phyloP scores from a whole-genome alignment of 441 rosid species.

The Monsonia emarginata region DNA sequence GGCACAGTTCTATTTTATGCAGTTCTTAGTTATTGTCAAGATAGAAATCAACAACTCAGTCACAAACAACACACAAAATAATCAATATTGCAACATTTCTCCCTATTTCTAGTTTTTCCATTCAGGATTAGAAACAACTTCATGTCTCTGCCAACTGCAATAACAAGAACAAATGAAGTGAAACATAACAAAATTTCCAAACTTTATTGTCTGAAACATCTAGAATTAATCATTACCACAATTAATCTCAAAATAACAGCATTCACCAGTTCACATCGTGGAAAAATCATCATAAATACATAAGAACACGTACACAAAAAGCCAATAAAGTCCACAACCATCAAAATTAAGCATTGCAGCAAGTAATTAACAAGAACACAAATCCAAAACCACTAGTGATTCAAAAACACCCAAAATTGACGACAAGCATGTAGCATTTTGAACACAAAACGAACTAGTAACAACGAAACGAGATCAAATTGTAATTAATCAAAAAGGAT shows the following conservation, averaged over 20 bases:
- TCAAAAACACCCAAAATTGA: not conserved
- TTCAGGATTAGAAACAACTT: not conserved
- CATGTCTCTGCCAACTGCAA: not conserved
- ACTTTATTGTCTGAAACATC: not conserved
- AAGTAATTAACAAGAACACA: not conserved
- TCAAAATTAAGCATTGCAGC: not conserved
- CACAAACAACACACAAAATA: not conserved
- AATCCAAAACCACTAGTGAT: not conserved
- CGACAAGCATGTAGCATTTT: not conserved
- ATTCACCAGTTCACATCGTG: not conserved
- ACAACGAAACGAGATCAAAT: not conserved
- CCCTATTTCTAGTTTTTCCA: not conserved
- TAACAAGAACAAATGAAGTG: not conserved
- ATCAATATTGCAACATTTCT: not conserved
- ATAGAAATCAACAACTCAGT: not conserved
- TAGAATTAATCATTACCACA: not conserved
- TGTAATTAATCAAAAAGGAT: constrained; percentile 39
- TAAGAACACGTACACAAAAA: not conserved
- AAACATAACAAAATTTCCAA: not conserved
- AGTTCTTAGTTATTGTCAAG: not conserved
- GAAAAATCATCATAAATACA: not conserved
- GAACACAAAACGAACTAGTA: not conserved
- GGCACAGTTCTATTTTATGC: no score
- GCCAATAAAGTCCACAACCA: not conserved
- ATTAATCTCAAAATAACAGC: not conserved